Conservation (phyloP, 1,284 basidiomycete genomes). For the Cryptococcus sp. region DNA sequence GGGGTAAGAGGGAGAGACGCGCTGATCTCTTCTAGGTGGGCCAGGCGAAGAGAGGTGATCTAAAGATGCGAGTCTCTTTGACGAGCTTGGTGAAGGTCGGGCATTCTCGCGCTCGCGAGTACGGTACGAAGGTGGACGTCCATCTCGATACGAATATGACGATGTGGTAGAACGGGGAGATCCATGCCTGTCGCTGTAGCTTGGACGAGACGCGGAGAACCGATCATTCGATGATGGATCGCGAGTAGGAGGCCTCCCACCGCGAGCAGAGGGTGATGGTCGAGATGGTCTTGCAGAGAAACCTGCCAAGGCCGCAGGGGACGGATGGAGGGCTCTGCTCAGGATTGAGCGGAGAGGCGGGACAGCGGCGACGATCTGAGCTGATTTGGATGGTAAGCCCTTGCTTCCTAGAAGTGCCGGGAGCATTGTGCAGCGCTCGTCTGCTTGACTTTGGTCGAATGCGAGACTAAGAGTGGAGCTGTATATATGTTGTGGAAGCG, state of each 20-base stretch:
- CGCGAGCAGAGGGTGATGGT: constrained; percentile 1
- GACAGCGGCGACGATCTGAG: constrained; percentile 22
- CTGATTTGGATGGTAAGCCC: not conserved
- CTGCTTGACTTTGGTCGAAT: too few relatives aligned
- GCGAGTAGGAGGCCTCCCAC: not conserved
- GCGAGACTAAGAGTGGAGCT: too few relatives aligned
- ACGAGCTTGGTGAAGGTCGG: constrained; percentile 5
- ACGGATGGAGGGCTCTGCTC: constrained; percentile 23
- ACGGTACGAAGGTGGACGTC: too few relatives aligned
- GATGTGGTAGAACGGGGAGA: too few relatives aligned
- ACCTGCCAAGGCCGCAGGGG: constrained; percentile 1
- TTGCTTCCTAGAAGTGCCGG: too few relatives aligned
- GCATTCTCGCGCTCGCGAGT: constrained; percentile 3
- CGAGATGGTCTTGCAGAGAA: not conserved
- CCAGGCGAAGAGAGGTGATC: not conserved
- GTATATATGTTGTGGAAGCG: not conserved
- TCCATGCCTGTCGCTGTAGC: too few relatives aligned
- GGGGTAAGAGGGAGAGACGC: too few relatives aligned
- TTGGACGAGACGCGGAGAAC: too few relatives aligned
- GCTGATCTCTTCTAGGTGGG: not conserved
- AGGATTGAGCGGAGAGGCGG: constrained; percentile 28
- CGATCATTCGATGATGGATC: too few relatives aligned
- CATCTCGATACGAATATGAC: too few relatives aligned
- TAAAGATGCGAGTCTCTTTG: constrained; percentile 9
- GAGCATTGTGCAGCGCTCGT: too few relatives aligned